These are phyloP conservation scores for Solanum microdontum DNA, from an alignment of 257 asterid species.

Conservation along the genomic window DNA sequence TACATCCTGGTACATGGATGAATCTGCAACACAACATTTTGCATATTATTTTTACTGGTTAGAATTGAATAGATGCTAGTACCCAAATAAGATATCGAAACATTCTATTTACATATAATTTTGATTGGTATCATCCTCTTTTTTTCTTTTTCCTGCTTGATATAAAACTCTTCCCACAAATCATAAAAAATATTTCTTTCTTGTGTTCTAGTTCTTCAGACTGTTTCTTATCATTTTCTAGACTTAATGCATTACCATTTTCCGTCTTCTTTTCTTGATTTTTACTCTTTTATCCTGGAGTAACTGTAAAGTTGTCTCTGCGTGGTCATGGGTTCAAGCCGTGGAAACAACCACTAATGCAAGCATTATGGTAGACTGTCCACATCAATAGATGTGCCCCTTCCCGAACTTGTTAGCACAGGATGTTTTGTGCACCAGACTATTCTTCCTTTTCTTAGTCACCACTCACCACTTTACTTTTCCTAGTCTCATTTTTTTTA, in stretches of 20 bases:
- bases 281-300: not conserved
- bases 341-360: not conserved
- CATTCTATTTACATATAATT: not conserved
- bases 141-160: not conserved
- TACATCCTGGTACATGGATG: constrained; percentile 78
- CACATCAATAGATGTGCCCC: not conserved
- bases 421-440: not conserved
- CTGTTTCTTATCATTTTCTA: not conserved
- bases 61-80: not conserved
- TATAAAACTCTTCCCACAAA: not conserved
- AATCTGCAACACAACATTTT: constrained; percentile 35
- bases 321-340: not conserved
- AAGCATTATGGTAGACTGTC: not conserved
- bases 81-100: not conserved
- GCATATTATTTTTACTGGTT: not conserved
- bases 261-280: not conserved
- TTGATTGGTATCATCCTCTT: not conserved
- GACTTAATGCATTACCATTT: not conserved
- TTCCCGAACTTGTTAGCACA: not conserved
- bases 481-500: not conserved
- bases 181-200: not conserved
- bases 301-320: not conserved
- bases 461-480: not conserved
- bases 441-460: not conserved
- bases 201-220: not conserved